Conservation (phyloP, 345 rosid species). For the Xanthoceras sorbifolium region DNA sequence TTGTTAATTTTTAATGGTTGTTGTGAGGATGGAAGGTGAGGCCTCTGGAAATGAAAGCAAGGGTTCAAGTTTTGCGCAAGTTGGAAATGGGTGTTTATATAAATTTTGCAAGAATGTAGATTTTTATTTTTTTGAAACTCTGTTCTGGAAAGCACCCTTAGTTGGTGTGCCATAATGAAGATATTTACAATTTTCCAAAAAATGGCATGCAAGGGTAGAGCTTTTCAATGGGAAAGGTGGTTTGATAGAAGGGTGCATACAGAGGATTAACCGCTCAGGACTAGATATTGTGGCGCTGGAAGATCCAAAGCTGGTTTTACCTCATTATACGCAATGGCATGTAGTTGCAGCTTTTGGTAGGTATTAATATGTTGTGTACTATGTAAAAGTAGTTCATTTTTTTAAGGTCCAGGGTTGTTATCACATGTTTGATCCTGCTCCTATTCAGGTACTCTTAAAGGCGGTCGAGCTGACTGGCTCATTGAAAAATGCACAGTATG, state of each 20-base stretch:
- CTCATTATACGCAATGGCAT: conserved; percentile 65
- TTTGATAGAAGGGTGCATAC: conserved; percentile 65
- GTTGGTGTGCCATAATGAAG: neutral
- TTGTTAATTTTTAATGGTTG: neutral
- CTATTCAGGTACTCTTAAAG: conserved; percentile 73
- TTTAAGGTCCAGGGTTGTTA: neutral
- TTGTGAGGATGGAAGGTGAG: neutral
- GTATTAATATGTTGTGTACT: conserved; percentile 16
- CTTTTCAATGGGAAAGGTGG: conserved; percentile 95
- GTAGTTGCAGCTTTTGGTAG: conserved; percentile 90
- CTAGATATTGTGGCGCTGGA: conserved; percentile 68
- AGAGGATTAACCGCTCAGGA: conserved; percentile 58
- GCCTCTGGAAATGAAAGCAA: neutral
- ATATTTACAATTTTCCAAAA: conserved; percentile 5
- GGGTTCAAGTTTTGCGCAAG: neutral
- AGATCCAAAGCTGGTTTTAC: conserved; percentile 52
- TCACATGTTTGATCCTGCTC: conserved; percentile 14
- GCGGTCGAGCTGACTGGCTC: conserved; percentile 97
- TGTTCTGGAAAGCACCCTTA: conserved; percentile 2
- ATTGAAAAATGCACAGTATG: conserved; percentile 92
- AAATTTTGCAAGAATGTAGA: neutral
- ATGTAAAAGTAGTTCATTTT: neutral
- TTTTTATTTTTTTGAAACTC: neutral
- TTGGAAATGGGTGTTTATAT: neutral
- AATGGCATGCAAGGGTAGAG: conserved; percentile 65